Evolutionary conservation across 768 basidiomycete genomes (phyloP), one percentile per base, ranked within the genome.

Genomic region (Xerocomellus dryophilus): DNA sequence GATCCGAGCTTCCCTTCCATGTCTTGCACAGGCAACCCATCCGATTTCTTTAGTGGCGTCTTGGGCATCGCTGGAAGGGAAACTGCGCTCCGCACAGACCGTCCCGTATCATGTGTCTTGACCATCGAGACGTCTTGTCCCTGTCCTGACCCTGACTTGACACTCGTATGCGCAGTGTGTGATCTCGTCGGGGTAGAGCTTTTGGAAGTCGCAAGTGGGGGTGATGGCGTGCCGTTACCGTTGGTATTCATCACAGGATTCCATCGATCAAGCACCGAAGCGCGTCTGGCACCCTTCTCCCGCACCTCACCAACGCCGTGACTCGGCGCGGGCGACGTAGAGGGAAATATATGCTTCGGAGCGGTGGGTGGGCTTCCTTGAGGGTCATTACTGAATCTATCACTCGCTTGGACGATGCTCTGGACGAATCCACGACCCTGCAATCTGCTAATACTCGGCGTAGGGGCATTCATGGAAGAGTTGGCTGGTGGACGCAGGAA

Each of bases 361-460:
- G 60, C 31, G 14, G 70, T 40, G 0, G 66, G 50, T 10, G 78
- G 67, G 43, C 77, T 70, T 17, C 69, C 73, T 3, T 65, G 64
- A 10, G 69, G 29, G 2, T 62, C 61, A 10, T 56, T 52, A 54
- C 81, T 78, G 5, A 85, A 67, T 57, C 80, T 74, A 17, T 79
- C 74, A 61, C 82, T 89, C 43, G 78, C 85, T 69, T 86, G 84
- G 32, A 93, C 86, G 74, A 90, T 83, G 57, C 79, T 89, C 68
- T 89, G 86, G 3, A 93, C 91, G 64, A 93, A 92, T 5, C 91
- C 91, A 38, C 91, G 83, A 18, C 91, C 91, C 62, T 92, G 85
- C 17, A 93, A 71, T 55, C 90, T 75, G 56, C 88, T 92, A 31
- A 93, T 81, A 66, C 88, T 91, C 0, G 91, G 91, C 2, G 89